Percentiles rank a stretch among this genome's conserved stretches.
Conservation (phyloP, 1,284 basidiomycete species). For the Puccinia hordei region DNA sequence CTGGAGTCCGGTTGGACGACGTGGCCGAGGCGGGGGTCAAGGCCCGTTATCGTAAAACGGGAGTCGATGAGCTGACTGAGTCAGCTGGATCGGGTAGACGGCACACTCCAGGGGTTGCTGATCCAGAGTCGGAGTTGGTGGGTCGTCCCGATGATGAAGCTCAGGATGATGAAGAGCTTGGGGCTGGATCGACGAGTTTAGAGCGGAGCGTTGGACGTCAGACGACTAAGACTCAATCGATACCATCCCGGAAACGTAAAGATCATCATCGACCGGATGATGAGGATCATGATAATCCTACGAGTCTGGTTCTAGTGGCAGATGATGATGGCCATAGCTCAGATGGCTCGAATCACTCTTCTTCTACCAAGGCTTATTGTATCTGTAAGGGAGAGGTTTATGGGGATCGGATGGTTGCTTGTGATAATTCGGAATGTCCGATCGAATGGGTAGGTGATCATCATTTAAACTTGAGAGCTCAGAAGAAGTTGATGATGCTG, state of each 20-base stretch:
- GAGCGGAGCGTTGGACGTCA: not conserved
- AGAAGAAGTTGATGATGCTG: not conserved
- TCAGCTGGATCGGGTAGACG: too few species aligned
- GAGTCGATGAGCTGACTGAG: not conserved
- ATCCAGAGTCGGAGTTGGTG: too few species aligned
- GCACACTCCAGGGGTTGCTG: too few species aligned
- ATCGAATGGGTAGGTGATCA: conserved; percentile 44
- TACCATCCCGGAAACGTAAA: not conserved
- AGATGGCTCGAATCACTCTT: conserved; percentile 22
- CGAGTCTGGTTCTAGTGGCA: not conserved
- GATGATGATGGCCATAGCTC: not conserved
- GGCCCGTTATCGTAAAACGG: not conserved
- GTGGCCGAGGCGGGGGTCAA: not conserved
- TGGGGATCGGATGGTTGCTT: conserved; percentile 45
- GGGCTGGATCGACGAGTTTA: too few species aligned
- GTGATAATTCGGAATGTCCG: conserved; percentile 45
- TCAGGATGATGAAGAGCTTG: too few species aligned
- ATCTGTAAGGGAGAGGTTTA: conserved; percentile 30
- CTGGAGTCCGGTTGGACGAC: not conserved
- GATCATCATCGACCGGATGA: too few species aligned
- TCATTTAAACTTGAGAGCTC: not conserved
- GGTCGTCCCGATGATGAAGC: not conserved
- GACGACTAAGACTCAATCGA: not conserved
- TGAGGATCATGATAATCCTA: too few species aligned
- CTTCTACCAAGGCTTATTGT: conserved; percentile 26